phyloP scores from a whole-genome alignment of 345 rosid genomes.

The Boechera retrofracta region DNA sequence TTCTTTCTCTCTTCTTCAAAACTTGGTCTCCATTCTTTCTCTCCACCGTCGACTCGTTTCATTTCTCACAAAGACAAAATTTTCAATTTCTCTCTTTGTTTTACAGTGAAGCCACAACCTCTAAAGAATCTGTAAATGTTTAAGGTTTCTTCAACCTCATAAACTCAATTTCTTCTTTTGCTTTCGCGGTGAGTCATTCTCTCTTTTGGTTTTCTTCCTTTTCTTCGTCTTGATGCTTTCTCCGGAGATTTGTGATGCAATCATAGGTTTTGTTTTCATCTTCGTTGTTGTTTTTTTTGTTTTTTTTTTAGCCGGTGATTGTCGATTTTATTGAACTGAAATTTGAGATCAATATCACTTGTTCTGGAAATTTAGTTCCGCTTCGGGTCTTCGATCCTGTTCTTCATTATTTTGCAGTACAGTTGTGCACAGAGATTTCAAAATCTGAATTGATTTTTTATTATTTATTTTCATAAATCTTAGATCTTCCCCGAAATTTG shows the following conservation, averaged over 20 bases:
- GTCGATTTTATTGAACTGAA: slow-evolving; percentile 2
- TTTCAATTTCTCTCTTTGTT: neutral
- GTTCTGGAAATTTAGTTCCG: neutral
- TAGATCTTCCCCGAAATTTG: slow-evolving; percentile 15
- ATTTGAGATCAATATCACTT: neutral
- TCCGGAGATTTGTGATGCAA: neutral
- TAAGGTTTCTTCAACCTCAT: slow-evolving; percentile 31
- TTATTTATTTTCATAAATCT: neutral
- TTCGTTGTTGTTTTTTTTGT: no score
- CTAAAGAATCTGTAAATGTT: slow-evolving; percentile 11
- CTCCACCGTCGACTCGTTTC: slow-evolving; percentile 41
- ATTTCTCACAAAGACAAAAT: neutral
- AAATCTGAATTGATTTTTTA: slow-evolving; percentile 13
- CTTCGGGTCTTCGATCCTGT: neutral
- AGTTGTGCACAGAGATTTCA: neutral
- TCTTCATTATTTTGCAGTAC: slow-evolving; percentile 7
- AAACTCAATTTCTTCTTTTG: neutral
- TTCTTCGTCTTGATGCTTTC: neutral
- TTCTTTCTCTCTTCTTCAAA: slow-evolving; percentile 36
- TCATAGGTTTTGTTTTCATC: no score
- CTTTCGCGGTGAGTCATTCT: slow-evolving; percentile 41
- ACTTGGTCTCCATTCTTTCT: slow-evolving; percentile 38
- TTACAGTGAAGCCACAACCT: neutral
- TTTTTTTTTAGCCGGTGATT: neutral
- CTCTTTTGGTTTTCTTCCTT: neutral